These are phyloP conservation scores for Eucalyptus tenuipes DNA, from an alignment of 345 rosid species.

Conservation along the genomic window DNA sequence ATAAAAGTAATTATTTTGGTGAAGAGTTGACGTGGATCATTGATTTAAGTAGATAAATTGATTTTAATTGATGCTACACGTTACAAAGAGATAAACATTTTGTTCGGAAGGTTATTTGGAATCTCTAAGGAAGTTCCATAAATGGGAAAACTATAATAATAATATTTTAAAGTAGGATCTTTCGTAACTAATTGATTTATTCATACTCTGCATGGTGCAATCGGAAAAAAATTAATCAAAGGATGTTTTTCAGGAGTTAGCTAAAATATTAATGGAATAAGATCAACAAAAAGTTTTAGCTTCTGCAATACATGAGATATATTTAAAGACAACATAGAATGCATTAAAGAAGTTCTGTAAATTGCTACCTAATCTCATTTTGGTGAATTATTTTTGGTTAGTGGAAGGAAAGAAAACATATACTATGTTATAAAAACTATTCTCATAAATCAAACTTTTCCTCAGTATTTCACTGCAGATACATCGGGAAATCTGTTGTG, in stretches of 20 bases:
- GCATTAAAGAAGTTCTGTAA: neutral
- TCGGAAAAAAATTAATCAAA: neutral
- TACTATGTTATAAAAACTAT: neutral
- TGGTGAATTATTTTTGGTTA: neutral
- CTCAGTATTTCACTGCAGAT: fast-evolving
- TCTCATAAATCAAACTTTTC: neutral
- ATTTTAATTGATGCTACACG: neutral
- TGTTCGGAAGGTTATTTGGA: neutral
- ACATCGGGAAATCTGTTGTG: fast-evolving
- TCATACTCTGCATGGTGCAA: neutral
- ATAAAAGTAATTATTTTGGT: neutral
- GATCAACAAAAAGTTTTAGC: neutral
- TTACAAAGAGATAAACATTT: neutral
- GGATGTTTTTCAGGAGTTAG: neutral
- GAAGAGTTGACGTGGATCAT: neutral
- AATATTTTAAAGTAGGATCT: neutral
- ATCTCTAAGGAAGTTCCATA: neutral
- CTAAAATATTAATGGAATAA: neutral
- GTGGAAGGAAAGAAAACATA: neutral
- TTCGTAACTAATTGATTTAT: neutral
- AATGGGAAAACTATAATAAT: neutral
- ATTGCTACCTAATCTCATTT: neutral
- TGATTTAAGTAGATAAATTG: neutral
- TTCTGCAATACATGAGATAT: neutral
- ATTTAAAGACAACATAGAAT: too few relatives aligned